Percentiles rank a stretch among this genome's conserved stretches.
Evolutionary conservation across 2,329 filamentous ascomycete species (phyloP).

Genomic region (Pseudocercospora macadamiae): DNA sequence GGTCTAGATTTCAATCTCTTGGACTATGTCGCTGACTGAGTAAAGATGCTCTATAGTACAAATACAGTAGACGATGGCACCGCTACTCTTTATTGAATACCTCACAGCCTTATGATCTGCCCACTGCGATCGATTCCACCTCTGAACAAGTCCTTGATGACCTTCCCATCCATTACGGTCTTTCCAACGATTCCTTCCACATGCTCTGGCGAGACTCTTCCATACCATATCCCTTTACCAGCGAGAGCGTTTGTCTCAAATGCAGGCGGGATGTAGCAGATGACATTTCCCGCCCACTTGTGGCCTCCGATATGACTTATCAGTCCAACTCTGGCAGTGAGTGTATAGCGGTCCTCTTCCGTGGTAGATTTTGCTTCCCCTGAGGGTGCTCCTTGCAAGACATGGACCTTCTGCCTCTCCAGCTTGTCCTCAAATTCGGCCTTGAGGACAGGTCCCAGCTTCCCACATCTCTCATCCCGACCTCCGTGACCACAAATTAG

Average conservation of each 20-base stretch:
- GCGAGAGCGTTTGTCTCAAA: slow-evolving; percentile 58
- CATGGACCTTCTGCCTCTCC: slow-evolving; percentile 49
- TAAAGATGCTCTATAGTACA: background rate
- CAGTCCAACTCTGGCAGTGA: slow-evolving; percentile 64
- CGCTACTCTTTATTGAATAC: background rate
- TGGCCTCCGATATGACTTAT: slow-evolving; percentile 84
- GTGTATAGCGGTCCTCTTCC: slow-evolving; percentile 23
- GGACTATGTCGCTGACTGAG: slow-evolving; percentile 71
- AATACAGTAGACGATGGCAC: background rate
- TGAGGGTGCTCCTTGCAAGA: slow-evolving; percentile 40
- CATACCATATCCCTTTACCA: slow-evolving; percentile 81
- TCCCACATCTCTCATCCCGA: slow-evolving; percentile 79
- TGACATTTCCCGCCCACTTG: slow-evolving; percentile 83
- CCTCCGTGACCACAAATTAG: slow-evolving; percentile 86
- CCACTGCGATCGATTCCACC: slow-evolving; percentile 60
- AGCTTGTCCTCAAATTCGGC: slow-evolving; percentile 69
- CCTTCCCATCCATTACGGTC: slow-evolving; percentile 67
- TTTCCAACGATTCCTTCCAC: slow-evolving; percentile 75
- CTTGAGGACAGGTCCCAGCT: slow-evolving; percentile 73
- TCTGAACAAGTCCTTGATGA: slow-evolving; percentile 72
- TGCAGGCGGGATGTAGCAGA: slow-evolving; percentile 72
- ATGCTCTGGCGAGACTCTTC: slow-evolving; percentile 72
- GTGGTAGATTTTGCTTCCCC: background rate
- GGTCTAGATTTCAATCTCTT: slow-evolving; percentile 77
- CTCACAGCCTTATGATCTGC: slow-evolving; percentile 35